Evolutionary conservation across 306 rosid genomes (phyloP), one percentile per base, ranked within the genome.

Genomic region (Castanospermum australe): DNA sequence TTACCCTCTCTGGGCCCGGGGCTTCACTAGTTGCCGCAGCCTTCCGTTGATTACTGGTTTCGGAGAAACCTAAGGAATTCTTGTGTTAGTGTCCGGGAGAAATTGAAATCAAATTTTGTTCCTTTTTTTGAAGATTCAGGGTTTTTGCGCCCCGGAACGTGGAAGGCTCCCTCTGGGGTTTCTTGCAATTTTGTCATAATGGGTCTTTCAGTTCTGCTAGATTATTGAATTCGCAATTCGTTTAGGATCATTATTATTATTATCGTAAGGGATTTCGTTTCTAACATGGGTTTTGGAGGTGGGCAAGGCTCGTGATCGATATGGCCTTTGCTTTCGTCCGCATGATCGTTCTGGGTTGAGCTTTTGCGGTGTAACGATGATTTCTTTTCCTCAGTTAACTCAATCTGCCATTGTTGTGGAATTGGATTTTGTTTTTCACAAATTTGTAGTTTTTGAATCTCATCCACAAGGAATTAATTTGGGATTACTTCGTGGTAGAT

Each of bases 161-260:
- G n/a, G n/a, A n/a, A n/a, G 12, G 0, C 81, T 41, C 33, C 75
- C 38, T 79, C 75, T 79, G 83, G 83, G 88, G 86, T 78, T 82
- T 85, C 85, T 77, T 82, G 72, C 83, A 41, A 67, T 82, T 79
- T 35, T 84, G 81, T 35, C 45, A 33, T 77, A 59, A 69, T 60
- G 82, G 72, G 47, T 81, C 62, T 48, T 52, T 87, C 78, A 21
- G 17, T 63, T 76, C 35, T 36, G 22, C 60, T 73, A 42, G 78
- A 48, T 76, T 72, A 42, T 75, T 79, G 22, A 83, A 76, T 84
- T 82, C 84, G 38, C 83, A 60, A 67, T 74, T 51, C 62, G 36
- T 70, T 65, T 66, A n/a, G n/a, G n/a, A n/a, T n/a, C 38, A 5
- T 12, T 44, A 11, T 25, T 13, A 7, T 48, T 73, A 13, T 83